Evolutionary conservation across 768 basidiomycete species (phyloP).

Genomic region (Zangia roseola): DNA sequence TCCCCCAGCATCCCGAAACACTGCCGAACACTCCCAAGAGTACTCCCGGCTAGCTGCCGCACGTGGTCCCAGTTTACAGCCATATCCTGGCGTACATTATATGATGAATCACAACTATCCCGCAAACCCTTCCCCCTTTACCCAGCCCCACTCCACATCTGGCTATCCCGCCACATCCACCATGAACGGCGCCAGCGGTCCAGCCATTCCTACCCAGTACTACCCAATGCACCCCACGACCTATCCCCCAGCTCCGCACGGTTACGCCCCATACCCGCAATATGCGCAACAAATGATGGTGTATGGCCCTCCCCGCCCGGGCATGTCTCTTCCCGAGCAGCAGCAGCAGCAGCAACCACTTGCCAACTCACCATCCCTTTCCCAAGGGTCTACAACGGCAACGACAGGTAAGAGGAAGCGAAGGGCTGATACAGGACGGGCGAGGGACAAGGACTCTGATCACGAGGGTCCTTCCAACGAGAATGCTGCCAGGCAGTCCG

Average conservation of each 20-base stretch:
- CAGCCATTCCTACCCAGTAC: conserved; percentile 46
- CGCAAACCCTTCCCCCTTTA: conserved; percentile 53
- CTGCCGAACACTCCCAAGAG: conserved; percentile 24
- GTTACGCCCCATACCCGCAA: conserved; percentile 57
- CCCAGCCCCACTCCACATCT: conserved; percentile 43
- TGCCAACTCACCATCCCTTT: conserved; percentile 33
- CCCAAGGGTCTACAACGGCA: conserved; percentile 32
- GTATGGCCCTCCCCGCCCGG: conserved; percentile 49
- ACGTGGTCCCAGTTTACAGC: conserved; percentile 46
- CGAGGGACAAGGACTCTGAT: conserved; percentile 57
- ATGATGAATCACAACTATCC: conserved; percentile 75
- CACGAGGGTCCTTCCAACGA: conserved; percentile 59
- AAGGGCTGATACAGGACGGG: conserved; percentile 39
- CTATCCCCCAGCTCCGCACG: conserved; percentile 43
- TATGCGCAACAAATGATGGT: conserved; percentile 63
- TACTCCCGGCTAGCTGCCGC: conserved; percentile 34
- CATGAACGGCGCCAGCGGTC: conserved; percentile 39
- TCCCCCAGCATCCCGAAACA: conserved; percentile 15
- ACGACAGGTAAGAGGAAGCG: conserved; percentile 62
- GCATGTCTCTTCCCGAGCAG: conserved; percentile 33
- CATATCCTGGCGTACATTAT: conserved; percentile 53
- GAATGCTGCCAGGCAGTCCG: conserved; percentile 32
- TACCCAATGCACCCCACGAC: conserved; percentile 58
- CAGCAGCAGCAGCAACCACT: conserved; percentile 28
- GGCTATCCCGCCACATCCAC: conserved; percentile 29